phyloP scores from a whole-genome alignment of 192 early-diverging fungal genomes.

The Backusella parvicylindrica region DNA sequence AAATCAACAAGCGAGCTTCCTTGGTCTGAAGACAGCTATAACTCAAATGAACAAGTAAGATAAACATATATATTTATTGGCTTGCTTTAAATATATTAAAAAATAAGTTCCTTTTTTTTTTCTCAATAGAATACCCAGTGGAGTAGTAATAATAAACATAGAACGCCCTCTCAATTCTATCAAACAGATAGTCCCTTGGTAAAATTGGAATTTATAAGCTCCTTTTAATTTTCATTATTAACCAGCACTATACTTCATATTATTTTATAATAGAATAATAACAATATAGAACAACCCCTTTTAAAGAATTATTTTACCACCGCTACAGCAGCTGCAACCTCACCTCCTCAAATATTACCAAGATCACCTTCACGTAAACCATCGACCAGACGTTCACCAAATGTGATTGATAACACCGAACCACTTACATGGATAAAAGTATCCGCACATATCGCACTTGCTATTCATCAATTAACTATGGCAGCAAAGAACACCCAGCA shows the following conservation, averaged over 20 bases:
- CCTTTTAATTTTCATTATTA: not conserved
- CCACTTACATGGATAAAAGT: constrained; percentile 54
- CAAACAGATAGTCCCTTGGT: not conserved
- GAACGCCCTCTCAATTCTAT: not conserved
- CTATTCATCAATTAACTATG: constrained; percentile 52
- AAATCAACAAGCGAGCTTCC: not conserved
- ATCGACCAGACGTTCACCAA: not conserved
- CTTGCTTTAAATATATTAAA: not conserved
- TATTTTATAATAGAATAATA: not conserved
- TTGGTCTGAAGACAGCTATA: not conserved
- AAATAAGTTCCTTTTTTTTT: not conserved
- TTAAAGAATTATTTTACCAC: constrained; percentile 22
- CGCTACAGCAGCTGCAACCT: not conserved
- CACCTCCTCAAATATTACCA: constrained; percentile 11
- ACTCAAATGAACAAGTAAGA: not conserved
- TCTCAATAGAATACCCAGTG: not conserved
- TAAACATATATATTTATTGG: not conserved
- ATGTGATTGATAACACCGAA: constrained; percentile 22
- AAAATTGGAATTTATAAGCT: not conserved
- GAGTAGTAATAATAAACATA: not conserved
- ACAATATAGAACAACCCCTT: constrained; percentile 23
- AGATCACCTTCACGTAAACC: constrained; percentile 18
- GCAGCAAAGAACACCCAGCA: constrained; percentile 50
- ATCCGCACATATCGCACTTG: constrained; percentile 40
- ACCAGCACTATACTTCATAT: too few relatives aligned